Percentiles rank a stretch among this genome's conserved stretches.
phyloP scores from a whole-genome alignment of 73 alveolate species.

The Tetrahymena thermophila region DNA sequence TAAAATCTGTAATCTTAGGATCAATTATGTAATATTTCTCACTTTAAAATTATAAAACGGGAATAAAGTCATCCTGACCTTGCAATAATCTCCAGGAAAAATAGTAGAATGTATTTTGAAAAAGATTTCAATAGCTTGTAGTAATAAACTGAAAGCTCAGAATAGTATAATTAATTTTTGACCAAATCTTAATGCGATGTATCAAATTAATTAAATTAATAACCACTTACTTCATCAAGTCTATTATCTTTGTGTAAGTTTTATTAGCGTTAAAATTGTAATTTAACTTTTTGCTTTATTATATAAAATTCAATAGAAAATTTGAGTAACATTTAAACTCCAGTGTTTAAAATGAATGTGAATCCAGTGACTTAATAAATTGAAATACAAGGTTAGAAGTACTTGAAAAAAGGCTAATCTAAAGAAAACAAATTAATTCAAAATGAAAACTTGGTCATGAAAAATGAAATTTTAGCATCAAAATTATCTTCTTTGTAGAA shows the following conservation, averaged over 20 bases:
- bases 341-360: background rate
- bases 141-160: background rate
- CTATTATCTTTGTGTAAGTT: background rate
- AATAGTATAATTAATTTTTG: background rate
- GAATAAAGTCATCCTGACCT: background rate
- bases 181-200: background rate
- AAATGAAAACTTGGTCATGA: background rate
- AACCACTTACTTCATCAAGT: background rate
- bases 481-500: background rate
- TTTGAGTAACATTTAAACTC: background rate
- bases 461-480: background rate
- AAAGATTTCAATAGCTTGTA: background rate
- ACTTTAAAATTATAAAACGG: background rate
- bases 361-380: background rate
- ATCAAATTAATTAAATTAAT: background rate
- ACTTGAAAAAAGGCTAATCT: background rate
- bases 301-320: background rate
- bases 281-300: no score
- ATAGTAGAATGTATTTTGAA: background rate
- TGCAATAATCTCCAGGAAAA: background rate
- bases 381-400: background rate
- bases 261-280: no score
- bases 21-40: no score
- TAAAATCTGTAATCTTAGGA: background rate
- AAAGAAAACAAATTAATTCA: background rate